These are phyloP conservation scores for Leonotis leonurus DNA, from an alignment of 257 asterid species.

Conservation along the genomic window DNA sequence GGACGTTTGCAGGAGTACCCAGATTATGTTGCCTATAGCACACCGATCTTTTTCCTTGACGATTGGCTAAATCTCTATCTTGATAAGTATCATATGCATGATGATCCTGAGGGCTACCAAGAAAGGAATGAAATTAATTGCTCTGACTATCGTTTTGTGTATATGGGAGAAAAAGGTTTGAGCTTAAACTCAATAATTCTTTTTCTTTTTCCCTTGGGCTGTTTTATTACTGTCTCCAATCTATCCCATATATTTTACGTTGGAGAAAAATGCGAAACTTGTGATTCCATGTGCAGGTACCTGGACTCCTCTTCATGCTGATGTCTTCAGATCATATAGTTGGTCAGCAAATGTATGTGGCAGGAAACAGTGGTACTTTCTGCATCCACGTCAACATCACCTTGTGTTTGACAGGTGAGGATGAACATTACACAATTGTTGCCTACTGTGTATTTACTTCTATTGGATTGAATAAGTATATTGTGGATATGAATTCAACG, in stretches of 20 bases:
- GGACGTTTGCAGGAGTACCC: slow-evolving; percentile 72
- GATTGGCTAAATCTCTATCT: slow-evolving; percentile 97
- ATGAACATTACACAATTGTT: too few species aligned
- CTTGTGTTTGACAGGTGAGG: slow-evolving; percentile 72
- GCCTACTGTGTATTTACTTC: not conserved
- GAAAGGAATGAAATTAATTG: slow-evolving; percentile 62
- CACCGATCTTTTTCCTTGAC: slow-evolving; percentile 66
- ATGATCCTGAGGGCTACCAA: slow-evolving; percentile 39
- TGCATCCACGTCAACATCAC: slow-evolving; percentile 69
- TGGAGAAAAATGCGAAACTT: not conserved
- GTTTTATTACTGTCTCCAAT: slow-evolving; percentile 2
- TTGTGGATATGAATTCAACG: not conserved
- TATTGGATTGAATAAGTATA: not conserved
- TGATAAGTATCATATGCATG: slow-evolving; percentile 72
- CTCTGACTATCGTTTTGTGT: slow-evolving; percentile 96
- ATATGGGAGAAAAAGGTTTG: slow-evolving; percentile 94
- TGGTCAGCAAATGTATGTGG: slow-evolving; percentile 99
- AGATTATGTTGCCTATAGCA: slow-evolving; percentile 65
- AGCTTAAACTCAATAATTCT: slow-evolving; percentile 9
- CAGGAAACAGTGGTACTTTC: slow-evolving; percentile 82
- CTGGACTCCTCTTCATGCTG: slow-evolving; percentile 99
- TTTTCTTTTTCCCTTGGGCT: slow-evolving; percentile 20
- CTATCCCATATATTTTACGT: not conserved
- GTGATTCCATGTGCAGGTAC: slow-evolving; percentile 45
- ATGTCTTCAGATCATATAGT: slow-evolving; percentile 94